Conservation (phyloP, 2,329 filamentous ascomycete species). For the Chaetomiaceae sp. region DNA sequence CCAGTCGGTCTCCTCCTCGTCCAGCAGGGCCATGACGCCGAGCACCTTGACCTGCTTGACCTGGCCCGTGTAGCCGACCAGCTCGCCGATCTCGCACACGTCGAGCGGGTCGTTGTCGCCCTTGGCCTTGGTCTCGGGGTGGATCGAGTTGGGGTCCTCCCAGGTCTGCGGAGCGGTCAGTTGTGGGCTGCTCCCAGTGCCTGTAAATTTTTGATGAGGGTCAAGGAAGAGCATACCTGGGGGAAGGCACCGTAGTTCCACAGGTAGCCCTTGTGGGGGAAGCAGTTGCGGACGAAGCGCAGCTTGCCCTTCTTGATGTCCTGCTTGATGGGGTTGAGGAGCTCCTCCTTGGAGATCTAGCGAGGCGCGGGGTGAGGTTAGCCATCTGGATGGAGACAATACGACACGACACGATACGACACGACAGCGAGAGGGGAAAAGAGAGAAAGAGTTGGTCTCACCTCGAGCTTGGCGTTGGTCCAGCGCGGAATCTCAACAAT, state of each 20-base stretch:
- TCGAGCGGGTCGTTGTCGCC: conserved; percentile 99
- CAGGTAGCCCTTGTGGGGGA: conserved; percentile 99
- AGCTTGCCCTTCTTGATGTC: conserved; percentile 99
- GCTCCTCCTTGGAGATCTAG: conserved; percentile 97
- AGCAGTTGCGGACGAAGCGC: conserved; percentile 99
- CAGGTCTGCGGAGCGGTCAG: conserved; percentile 64
- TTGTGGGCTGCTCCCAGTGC: not conserved
- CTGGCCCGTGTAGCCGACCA: conserved; percentile 92
- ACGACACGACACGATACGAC: not conserved
- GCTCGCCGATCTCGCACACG: conserved; percentile 98
- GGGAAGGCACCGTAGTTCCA: conserved; percentile 99
- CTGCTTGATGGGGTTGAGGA: conserved; percentile 99
- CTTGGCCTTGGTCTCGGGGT: conserved; percentile 99
- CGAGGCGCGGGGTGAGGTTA: not conserved
- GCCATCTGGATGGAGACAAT: not conserved
- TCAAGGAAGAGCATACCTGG: conserved; percentile 35
- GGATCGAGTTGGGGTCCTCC: conserved; percentile 94
- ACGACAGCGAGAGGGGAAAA: not conserved
- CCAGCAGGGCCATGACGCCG: conserved; percentile 97
- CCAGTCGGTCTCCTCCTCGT: conserved; percentile 99
- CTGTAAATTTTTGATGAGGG: not conserved
- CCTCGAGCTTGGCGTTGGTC: conserved; percentile 99
- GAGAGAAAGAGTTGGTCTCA: conserved; percentile 34
- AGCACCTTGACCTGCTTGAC: conserved; percentile 99
- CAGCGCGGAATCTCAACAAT: conserved; percentile 98